Evolutionary conservation across 352 stramenopile species (phyloP), one percentile per base, ranked within the genome.

Genomic region (Thraustochytrium sp.): DNA sequence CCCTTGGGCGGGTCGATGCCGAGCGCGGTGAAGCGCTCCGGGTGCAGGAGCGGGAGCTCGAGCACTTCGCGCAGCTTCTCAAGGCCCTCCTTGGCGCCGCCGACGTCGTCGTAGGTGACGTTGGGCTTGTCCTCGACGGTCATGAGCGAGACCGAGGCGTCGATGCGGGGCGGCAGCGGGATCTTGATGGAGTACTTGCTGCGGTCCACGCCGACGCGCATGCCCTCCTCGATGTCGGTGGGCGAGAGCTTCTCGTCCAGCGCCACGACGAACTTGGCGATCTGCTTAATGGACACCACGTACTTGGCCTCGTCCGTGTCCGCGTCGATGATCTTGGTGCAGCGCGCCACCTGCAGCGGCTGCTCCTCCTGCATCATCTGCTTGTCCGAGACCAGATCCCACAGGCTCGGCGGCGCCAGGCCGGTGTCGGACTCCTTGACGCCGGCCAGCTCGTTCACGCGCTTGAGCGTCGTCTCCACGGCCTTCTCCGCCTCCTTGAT

Each of bases 221-320:
- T 99, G 16, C 96, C 96, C 85, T 99, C 97, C 88, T 99, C 97
- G 82, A 99, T 98, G 86, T 99, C 97, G 18, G 97, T 99, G 0
- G 96, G 96, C 2, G 97, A 95, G 0, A 99, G 96, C 87, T 99
- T 98, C 84, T 99, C 96, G 49, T 95, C 97, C 0, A 99, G 87
- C 2, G 94, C 96, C 18, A 99, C 97, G 23, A 99, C 97, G 87
- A 99, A 99, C 89, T 99, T 99, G 83, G 97, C 97, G 90, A 99
- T 99, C 89, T 99, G 97, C 87, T 98, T 98, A 84, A 99, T 94
- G 88, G 99, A 99, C 86, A 99, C 99, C 64, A 99, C 97, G 90
- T 99, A 99, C 89, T 99, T 99, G 87, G 95, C 95, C 62, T 98
- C 93, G 75, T 94, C 92, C 62, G 68, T 87, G 49, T 90, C 93